Evolutionary conservation across 225 moss, liverwort and hornwort genomes (phyloP).

Genomic region (Rhytidiadelphus loreus): DNA sequence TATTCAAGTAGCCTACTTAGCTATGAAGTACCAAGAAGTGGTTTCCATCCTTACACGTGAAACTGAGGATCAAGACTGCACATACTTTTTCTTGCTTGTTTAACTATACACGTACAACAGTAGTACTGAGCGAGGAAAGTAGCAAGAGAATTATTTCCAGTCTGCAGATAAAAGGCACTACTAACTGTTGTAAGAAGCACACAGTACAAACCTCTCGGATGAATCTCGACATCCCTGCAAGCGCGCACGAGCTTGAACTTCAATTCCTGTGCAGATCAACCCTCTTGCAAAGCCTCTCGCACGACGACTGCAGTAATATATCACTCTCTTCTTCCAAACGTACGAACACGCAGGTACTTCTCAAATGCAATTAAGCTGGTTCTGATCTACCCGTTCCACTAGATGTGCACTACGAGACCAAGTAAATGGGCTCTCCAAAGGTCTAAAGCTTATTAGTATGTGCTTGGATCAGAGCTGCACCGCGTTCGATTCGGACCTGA

Average conservation of each 20-base stretch:
- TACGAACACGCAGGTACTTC: not conserved
- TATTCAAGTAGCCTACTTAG: not conserved
- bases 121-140: not conserved
- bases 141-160: not conserved
- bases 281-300: not conserved
- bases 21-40: not conserved
- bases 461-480: not conserved
- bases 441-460: not conserved
- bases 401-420: not conserved
- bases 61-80: not conserved
- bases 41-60: not conserved
- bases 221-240: slow-evolving; percentile 21
- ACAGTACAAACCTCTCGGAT: slow-evolving; percentile 19
- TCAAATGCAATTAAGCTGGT: not conserved
- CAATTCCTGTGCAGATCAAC: not conserved
- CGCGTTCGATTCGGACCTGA: not conserved
- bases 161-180: not conserved
- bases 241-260: not conserved
- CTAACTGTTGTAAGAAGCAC: not conserved
- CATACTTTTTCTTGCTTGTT: not conserved
- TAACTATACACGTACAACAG: not conserved
- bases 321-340: not conserved
- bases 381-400: not conserved
- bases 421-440: not conserved
- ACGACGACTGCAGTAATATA: not conserved